These are phyloP conservation scores for Geranium brycei DNA, from an alignment of 345 rosid species.

Conservation along the genomic window DNA sequence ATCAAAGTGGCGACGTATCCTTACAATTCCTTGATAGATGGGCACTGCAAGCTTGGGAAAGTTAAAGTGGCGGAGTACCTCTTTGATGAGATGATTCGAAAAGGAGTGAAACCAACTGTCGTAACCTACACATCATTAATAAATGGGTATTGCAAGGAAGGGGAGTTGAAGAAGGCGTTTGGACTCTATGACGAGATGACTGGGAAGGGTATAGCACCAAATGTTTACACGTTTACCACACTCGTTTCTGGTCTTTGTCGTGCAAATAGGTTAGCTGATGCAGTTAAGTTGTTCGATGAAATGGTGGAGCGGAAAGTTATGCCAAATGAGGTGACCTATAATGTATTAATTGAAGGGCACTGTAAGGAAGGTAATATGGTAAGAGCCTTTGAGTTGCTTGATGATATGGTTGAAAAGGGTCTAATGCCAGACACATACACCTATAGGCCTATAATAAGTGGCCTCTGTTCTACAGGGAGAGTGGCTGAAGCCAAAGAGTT, in stretches of 20 bases:
- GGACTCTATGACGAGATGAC: slow-evolving; percentile 77
- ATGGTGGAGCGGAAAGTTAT: slow-evolving; percentile 41
- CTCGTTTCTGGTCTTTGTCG: slow-evolving; percentile 62
- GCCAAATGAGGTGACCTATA: slow-evolving; percentile 77
- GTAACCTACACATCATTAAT: slow-evolving; percentile 63
- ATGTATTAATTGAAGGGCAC: slow-evolving; percentile 70
- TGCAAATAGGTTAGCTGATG: slow-evolving; percentile 44
- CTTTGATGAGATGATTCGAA: slow-evolving; percentile 42
- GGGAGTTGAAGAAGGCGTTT: slow-evolving; percentile 45
- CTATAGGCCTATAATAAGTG: slow-evolving; percentile 59
- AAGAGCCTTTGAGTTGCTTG: slow-evolving; percentile 51
- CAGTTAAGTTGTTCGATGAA: slow-evolving; percentile 39
- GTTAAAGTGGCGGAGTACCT: slow-evolving; percentile 37
- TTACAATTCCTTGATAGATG: slow-evolving; percentile 66
- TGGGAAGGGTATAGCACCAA: slow-evolving; percentile 56
- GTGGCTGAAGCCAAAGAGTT: slow-evolving; percentile 63
- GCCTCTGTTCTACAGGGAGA: slow-evolving; percentile 58
- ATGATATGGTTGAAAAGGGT: slow-evolving; percentile 58
- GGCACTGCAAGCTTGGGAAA: slow-evolving; percentile 65
- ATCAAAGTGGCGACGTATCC: slow-evolving; percentile 49
- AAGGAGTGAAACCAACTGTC: slow-evolving; percentile 55
- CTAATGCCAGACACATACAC: slow-evolving; percentile 77
- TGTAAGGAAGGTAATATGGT: slow-evolving; percentile 40
- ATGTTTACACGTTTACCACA: slow-evolving; percentile 51
- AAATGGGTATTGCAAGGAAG: slow-evolving; percentile 61